phyloP scores from a whole-genome alignment of 2,329 filamentous ascomycete species.

The Fusarium sp. region DNA sequence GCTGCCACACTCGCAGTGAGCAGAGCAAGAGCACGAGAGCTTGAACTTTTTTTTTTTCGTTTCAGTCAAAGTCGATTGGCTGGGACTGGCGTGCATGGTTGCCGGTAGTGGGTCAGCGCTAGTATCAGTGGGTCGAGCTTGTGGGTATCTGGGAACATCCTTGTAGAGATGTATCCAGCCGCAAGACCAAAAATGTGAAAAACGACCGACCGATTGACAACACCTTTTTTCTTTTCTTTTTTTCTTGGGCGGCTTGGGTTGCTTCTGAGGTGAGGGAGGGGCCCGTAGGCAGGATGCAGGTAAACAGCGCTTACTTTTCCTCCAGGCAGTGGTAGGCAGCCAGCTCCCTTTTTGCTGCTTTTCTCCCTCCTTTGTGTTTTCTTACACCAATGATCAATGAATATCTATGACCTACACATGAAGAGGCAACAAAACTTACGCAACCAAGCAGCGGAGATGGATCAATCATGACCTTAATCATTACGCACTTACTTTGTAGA shows the following conservation, averaged over 20 bases:
- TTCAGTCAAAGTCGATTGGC: conserved; percentile 54
- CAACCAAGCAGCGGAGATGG: conserved; percentile 18
- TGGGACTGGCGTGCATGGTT: conserved; percentile 53
- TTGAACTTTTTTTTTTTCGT: conserved; percentile 57
- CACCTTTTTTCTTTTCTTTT: conserved; percentile 9
- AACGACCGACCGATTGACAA: conserved; percentile 15
- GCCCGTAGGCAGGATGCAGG: conserved; percentile 25
- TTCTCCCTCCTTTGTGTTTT: background rate
- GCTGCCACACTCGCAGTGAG: conserved; percentile 29
- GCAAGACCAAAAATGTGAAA: conserved; percentile 34
- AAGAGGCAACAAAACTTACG: conserved; percentile 34
- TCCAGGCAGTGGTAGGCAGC: conserved; percentile 20
- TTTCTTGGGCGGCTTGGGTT: conserved; percentile 1
- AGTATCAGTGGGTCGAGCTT: conserved; percentile 51
- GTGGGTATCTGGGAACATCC: conserved; percentile 39
- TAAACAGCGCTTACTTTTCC: conserved; percentile 30
- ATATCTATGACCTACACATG: conserved; percentile 2
- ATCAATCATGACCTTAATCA: conserved; percentile 30
- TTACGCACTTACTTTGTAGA: conserved; percentile 29
- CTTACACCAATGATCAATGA: conserved; percentile 8
- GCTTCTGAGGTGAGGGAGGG: conserved; percentile 20
- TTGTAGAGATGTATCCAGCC: conserved; percentile 39
- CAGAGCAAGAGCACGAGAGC: conserved; percentile 53
- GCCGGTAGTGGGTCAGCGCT: conserved; percentile 53
- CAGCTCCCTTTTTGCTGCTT: conserved; percentile 1